phyloP scores from a whole-genome alignment of 2,329 filamentous ascomycete genomes.

The Pseudogymnoascus sp. region DNA sequence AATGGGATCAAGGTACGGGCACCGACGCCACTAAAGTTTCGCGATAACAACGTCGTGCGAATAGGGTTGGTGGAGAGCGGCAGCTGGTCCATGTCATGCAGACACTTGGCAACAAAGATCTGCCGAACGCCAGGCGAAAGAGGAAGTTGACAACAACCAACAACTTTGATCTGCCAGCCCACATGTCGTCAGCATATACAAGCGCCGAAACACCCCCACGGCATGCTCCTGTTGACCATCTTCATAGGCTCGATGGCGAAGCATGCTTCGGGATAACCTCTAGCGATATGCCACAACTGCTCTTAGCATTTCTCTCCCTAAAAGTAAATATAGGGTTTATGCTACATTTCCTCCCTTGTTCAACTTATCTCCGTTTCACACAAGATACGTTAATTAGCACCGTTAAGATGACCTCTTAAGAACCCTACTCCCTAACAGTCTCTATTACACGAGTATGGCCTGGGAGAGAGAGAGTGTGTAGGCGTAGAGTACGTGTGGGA shows the following conservation, averaged over 20 bases:
- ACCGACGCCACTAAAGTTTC: background rate
- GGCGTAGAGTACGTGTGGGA: too few species aligned
- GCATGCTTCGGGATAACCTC: background rate
- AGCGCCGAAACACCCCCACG: background rate
- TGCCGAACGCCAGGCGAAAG: background rate
- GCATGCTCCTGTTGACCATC: background rate
- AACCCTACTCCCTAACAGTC: background rate
- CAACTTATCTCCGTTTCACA: background rate
- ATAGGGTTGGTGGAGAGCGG: slow-evolving; percentile 6
- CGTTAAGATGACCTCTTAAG: background rate
- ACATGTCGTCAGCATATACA: background rate
- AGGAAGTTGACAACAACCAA: slow-evolving; percentile 1
- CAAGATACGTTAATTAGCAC: background rate
- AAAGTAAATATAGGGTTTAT: slow-evolving; percentile 1
- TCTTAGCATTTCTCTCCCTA: background rate
- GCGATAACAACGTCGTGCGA: background rate
- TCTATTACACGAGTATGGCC: too few species aligned
- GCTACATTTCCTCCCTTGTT: background rate
- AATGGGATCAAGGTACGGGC: background rate
- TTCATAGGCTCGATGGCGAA: background rate
- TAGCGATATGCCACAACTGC: background rate
- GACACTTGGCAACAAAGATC: slow-evolving; percentile 1
- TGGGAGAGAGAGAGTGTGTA: too few species aligned
- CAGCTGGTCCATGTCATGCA: background rate
- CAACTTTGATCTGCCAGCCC: background rate